phyloP scores from a whole-genome alignment of 2,329 filamentous ascomycete genomes.

The Phyllosticta paracitricarpa region DNA sequence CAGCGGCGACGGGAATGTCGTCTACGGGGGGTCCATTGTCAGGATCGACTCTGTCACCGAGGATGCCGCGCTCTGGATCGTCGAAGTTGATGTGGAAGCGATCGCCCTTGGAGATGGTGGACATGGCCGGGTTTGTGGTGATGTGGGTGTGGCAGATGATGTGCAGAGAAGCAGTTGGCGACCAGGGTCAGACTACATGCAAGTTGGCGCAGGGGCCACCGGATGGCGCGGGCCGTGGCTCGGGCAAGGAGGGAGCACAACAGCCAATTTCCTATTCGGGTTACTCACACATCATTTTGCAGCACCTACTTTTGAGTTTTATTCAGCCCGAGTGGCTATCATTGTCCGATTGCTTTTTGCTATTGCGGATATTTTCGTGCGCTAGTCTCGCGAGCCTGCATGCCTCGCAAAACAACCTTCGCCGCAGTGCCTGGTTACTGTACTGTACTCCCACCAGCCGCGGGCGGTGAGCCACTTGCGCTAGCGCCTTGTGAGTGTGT shows the following conservation, averaged over 20 bases:
- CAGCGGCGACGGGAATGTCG: constrained; percentile 13
- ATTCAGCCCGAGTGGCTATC: too few relatives aligned
- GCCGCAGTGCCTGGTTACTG: too few relatives aligned
- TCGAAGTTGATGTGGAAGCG: constrained; percentile 52
- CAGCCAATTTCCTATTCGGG: not conserved
- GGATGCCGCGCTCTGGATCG: constrained; percentile 7
- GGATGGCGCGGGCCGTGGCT: not conserved
- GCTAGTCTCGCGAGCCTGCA: too few relatives aligned
- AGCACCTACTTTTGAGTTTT: too few relatives aligned
- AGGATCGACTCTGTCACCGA: constrained; percentile 39
- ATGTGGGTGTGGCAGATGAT: not conserved
- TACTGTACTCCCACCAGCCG: not conserved
- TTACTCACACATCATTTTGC: not conserved
- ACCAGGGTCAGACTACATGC: not conserved
- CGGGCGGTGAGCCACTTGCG: not conserved
- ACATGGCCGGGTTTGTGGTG: constrained; percentile 16
- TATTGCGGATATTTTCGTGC: too few relatives aligned
- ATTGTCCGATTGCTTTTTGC: too few relatives aligned
- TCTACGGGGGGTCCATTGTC: constrained; percentile 15
- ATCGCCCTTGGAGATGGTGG: constrained; percentile 45
- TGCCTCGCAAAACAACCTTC: too few relatives aligned
- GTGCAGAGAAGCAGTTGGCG: not conserved
- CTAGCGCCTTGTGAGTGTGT: not conserved
- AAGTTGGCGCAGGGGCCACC: not conserved
- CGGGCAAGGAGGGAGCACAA: not conserved